These are phyloP conservation scores for Pythium vanterpoolii DNA, from an alignment of 352 stramenopile genomes.

Conservation along the genomic window DNA sequence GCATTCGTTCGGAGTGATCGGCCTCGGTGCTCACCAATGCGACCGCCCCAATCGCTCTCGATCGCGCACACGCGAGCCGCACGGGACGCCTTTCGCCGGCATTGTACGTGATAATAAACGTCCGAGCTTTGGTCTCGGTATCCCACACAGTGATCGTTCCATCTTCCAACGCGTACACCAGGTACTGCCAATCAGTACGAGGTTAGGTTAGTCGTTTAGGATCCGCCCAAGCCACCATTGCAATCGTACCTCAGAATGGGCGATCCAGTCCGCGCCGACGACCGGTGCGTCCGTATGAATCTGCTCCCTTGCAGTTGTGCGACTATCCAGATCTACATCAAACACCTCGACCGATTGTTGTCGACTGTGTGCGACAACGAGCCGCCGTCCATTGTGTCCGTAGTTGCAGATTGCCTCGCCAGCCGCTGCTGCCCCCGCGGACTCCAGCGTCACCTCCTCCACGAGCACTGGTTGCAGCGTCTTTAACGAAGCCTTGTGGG, in stretches of 20 bases:
- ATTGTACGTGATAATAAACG: slow-evolving; percentile 20
- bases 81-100: slow-evolving; percentile 8
- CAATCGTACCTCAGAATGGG: slow-evolving; percentile 13
- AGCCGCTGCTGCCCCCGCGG: neutral
- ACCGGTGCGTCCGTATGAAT: slow-evolving; percentile 11
- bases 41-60: slow-evolving; percentile 9
- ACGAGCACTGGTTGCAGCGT: neutral
- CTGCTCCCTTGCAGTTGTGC: neutral
- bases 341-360: slow-evolving; percentile 1
- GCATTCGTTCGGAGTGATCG: neutral
- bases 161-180: slow-evolving; percentile 22
- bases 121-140: neutral
- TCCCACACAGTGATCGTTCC: slow-evolving; percentile 24
- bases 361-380: neutral
- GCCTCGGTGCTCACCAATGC: neutral
- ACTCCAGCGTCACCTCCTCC: neutral
- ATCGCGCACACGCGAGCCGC: slow-evolving; percentile 11
- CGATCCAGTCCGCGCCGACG: slow-evolving; percentile 16
- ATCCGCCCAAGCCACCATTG: no score
- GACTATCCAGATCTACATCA: neutral
- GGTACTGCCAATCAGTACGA: slow-evolving; percentile 2
- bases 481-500: neutral
- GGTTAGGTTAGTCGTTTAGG: no score
- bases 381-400: neutral
- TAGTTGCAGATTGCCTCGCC: slow-evolving; percentile 4